phyloP scores from a whole-genome alignment of 1,139 yeast genomes.

The Sugiyamaella paludigena region DNA sequence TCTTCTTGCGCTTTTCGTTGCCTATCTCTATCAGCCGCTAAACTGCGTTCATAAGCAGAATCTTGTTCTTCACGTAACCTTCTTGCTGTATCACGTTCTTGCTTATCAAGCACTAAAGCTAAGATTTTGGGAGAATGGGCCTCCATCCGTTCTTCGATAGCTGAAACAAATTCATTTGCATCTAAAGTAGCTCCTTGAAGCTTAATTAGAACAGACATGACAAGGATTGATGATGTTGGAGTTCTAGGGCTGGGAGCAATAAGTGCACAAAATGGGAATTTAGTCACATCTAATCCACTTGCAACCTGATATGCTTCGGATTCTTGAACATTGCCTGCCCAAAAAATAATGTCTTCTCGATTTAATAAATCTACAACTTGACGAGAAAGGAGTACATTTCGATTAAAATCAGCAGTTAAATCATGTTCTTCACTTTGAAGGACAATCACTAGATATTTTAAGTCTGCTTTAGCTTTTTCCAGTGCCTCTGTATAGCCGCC shows the following conservation, averaged over 20 bases:
- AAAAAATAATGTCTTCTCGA: conserved; percentile 56
- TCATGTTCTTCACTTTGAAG: conserved; percentile 75
- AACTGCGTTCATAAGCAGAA: conserved; percentile 67
- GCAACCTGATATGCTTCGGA: conserved; percentile 87
- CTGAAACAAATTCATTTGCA: conserved; percentile 38
- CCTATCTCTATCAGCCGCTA: conserved; percentile 54
- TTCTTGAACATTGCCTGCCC: conserved; percentile 86
- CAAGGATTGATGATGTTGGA: conserved; percentile 36
- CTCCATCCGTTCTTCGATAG: conserved; percentile 38
- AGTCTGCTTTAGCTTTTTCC: conserved; percentile 61
- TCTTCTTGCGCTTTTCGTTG: conserved; percentile 31
- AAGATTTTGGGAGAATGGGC: conserved; percentile 62
- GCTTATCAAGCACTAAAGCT: conserved; percentile 58
- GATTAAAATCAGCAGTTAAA: conserved; percentile 53
- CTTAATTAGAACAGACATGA: conserved; percentile 59
- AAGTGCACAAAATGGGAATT: conserved; percentile 78
- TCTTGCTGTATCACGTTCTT: conserved; percentile 59
- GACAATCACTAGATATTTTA: conserved; percentile 69
- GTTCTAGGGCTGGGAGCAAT: conserved; percentile 48
- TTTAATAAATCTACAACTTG: conserved; percentile 51
- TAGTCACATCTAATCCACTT: conserved; percentile 66
- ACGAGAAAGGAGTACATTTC: conserved; percentile 55
- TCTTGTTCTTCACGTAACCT: conserved; percentile 72
- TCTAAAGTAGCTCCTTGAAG: conserved; percentile 54
- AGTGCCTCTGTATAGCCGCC: conserved; percentile 80